Evolutionary conservation across 2,329 filamentous ascomycete species (phyloP), one percentile per base, ranked within the genome.

Genomic region (Zalaria sp.): DNA sequence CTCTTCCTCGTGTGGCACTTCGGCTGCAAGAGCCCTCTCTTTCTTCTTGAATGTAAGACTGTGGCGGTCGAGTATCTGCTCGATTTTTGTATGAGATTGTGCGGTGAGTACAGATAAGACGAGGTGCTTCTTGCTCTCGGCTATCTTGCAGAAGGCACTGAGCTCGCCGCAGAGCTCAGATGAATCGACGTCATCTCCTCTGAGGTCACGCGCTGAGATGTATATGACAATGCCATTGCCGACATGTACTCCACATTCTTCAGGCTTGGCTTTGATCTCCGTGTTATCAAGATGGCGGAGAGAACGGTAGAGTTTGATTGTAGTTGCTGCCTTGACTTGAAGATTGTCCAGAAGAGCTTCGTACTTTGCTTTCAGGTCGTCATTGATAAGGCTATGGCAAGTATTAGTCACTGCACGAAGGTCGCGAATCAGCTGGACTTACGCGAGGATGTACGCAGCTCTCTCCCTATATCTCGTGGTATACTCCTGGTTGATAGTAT

Each of bases 81-180:
- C 29, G 29, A 32, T 32, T 7, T 7, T n/a, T 32, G 7, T n/a
- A 32, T 7, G 7, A 32, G 3, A 32, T 7, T 32, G 7, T 3
- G 7, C 29, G 49, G 4, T 37, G 1, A 65, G 34, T 0, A 52
- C 38, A 0, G 47, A 46, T 1, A 57, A 37, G 11, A 59, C 52
- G 0, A 66, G 46, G 27, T 58, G 51, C 38, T 57, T 55, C 42
- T 53, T 58, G 39, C 51, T 40, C 38, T 51, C 46, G 27, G 70
- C 47, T 3, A 55, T 45, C 3, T 57, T 46, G 2, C 41, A 43
- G 4, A 39, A 26, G 4, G n/a, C 7, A 3, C 5, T 5, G 3
- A 43, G 5, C 27, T 43, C 38, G 26, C 39, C 41, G 8, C 9
- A 4, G 2, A 43, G 29, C 32, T 43, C 10, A 18, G 27, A 43